A percentile compares a stretch with the other conserved stretches of the same genome.
Conservation (phyloP, 2,329 filamentous ascomycete species). For the Botrytis sinoallii region DNA sequence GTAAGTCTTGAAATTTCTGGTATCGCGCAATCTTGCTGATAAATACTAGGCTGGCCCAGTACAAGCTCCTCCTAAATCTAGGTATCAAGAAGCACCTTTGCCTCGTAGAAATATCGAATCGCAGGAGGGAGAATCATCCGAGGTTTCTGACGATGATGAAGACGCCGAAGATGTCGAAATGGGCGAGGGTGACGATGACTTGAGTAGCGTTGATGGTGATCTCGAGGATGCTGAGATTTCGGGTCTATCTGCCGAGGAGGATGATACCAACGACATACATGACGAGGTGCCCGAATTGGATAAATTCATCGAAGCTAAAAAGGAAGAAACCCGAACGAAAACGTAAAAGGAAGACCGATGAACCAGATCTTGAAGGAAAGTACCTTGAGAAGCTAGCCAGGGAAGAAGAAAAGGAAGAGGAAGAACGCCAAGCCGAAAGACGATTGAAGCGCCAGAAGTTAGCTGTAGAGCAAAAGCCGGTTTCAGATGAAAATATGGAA, state of each 20-base stretch:
- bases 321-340: slow-evolving; percentile 46
- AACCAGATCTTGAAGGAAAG: slow-evolving; percentile 66
- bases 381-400: slow-evolving; percentile 66
- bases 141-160: slow-evolving; percentile 20
- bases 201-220: slow-evolving; percentile 39
- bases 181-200: slow-evolving; percentile 37
- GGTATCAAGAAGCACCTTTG: slow-evolving; percentile 36
- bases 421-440: slow-evolving; percentile 42
- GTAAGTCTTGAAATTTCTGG: slow-evolving; percentile 49
- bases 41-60: slow-evolving; percentile 38
- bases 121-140: slow-evolving; percentile 39
- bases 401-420: slow-evolving; percentile 55
- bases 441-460: slow-evolving; percentile 53
- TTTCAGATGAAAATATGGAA: slow-evolving; percentile 37
- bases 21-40: slow-evolving; percentile 5
- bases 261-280: slow-evolving; percentile 26
- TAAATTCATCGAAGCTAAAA: slow-evolving; percentile 46
- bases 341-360: slow-evolving; percentile 61
- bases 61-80: slow-evolving; percentile 36
- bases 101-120: slow-evolving; percentile 29
- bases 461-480: slow-evolving; percentile 40
- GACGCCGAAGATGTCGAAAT: slow-evolving; percentile 39
- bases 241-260: slow-evolving; percentile 34
- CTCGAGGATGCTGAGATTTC: slow-evolving; percentile 38
- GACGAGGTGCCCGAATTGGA: slow-evolving; percentile 37